Base-by-base conservation (phyloP, 2,329 filamentous ascomycete species). In the Diplodia seriata region DNA sequence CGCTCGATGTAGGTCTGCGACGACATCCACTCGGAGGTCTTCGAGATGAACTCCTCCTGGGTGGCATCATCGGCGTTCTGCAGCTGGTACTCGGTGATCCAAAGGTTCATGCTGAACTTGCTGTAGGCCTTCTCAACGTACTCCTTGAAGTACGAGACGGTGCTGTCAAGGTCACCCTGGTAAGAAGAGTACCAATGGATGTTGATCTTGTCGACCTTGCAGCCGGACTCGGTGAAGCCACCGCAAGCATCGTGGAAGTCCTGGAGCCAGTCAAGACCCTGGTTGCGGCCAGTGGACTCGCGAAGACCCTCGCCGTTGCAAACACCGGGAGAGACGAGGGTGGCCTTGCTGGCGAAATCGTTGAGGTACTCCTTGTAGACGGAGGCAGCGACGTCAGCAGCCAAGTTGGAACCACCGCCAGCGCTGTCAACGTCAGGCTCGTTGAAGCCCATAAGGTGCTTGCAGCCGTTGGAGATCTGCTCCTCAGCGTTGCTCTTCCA, bases 391-490 rank as follows among this genome's bases (percentile, higher is more conserved):
- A 74, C 75, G 6, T 73, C 72, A n/a, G 87, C 80, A 29, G 78
- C 76, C 76, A 90, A 69, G 81, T 89, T 86, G 73, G 87, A 81
- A 80, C 91, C 89, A 23, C 76, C 76, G 15, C 72, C 71, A 80
- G 91, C 89, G n/a, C 75, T 75, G 14, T 72, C 71, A 70, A 85
- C 84, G 77, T 92, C 90, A 55, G 88, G 88, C 83, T 92, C 90
- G 84, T 92, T 92, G 85, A 91, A 91, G 77, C 84, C 84, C 74
- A 91, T 84, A 67, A 91, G 77, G 72, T 84, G 82, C 70, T 82
- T 85, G 71, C 85, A 80, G 67, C 89, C 89, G 14, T 76, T 76
- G 62, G 77, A 72, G 70, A 91, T 84, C 70, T 86, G 86, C 18
- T 77, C 75, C 65, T 83, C 76, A 55, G 84, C 87, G 70, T 85